phyloP scores from a whole-genome alignment of 768 basidiomycete genomes.

The Harrya chromipes region DNA sequence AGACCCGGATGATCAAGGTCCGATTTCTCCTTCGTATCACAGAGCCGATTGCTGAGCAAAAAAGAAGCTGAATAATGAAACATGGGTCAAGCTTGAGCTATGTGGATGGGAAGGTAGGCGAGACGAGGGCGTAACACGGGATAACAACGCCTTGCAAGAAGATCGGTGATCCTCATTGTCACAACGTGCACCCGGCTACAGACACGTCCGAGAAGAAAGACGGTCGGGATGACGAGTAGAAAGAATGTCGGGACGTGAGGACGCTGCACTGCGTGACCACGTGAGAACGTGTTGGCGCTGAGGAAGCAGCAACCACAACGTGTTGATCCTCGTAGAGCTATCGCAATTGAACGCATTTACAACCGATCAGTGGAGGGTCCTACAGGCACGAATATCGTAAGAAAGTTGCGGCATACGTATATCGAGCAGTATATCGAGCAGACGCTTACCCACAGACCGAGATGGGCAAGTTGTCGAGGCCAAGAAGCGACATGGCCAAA shows the following conservation, averaged over 20 bases:
- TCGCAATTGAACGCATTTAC: constrained; percentile 11
- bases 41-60: constrained; percentile 3
- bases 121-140: not conserved
- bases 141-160: not conserved
- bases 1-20: constrained; percentile 2
- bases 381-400: constrained; percentile 6
- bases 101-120: constrained; percentile 1
- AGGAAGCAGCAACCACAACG: not conserved
- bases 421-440: not conserved
- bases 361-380: not conserved
- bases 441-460: not conserved
- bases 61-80: constrained; percentile 1
- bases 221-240: not conserved
- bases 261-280: not conserved
- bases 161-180: constrained; percentile 17
- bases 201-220: not conserved
- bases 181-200: constrained; percentile 8
- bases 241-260: not conserved
- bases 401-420: constrained; percentile 2
- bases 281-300: not conserved
- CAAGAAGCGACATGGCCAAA: constrained; percentile 7
- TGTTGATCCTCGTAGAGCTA: constrained; percentile 13
- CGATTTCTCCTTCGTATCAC: constrained; percentile 1
- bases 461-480: constrained; percentile 2
- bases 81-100: not conserved